These are phyloP conservation scores for Huntiella omanensis DNA, from an alignment of 2,329 filamentous ascomycete genomes.

Conservation along the genomic window DNA sequence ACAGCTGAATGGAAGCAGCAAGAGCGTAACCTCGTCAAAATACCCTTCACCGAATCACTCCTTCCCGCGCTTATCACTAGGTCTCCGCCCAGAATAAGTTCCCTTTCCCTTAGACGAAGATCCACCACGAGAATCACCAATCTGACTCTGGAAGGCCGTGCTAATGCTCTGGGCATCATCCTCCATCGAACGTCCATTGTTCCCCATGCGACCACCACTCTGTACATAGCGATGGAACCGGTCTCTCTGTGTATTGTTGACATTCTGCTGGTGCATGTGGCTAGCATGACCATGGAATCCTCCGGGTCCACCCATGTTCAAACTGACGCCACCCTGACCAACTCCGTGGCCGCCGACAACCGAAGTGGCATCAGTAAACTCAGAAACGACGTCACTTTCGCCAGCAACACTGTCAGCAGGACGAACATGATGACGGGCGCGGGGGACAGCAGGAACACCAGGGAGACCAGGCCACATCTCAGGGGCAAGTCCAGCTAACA, in stretches of 20 bases:
- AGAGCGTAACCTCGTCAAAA: neutral
- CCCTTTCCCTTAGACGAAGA: neutral
- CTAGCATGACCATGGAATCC: conserved; percentile 1
- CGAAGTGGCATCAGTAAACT: conserved; percentile 71
- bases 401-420: conserved; percentile 67
- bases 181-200: conserved; percentile 55
- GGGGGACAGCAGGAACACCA: conserved; percentile 39
- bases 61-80: conserved; percentile 6
- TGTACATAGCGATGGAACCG: conserved; percentile 90
- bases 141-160: conserved; percentile 90
- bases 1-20: too few species aligned
- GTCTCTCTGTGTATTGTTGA: conserved; percentile 30
- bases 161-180: conserved; percentile 93
- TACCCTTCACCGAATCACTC: conserved; percentile 1
- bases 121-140: conserved; percentile 33
- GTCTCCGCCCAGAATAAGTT: neutral
- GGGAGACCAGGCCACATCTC: conserved; percentile 76
- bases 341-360: conserved; percentile 57
- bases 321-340: conserved; percentile 40
- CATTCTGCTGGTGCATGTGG: neutral
- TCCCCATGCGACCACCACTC: conserved; percentile 48
- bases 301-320: conserved; percentile 6
- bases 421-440: conserved; percentile 49
- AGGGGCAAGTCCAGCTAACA: conserved; percentile 62
- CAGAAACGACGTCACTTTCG: conserved; percentile 80